Evolutionary conservation across 176 grass and related monocot genomes (phyloP).

Genomic region (Oryza meridionalis): DNA sequence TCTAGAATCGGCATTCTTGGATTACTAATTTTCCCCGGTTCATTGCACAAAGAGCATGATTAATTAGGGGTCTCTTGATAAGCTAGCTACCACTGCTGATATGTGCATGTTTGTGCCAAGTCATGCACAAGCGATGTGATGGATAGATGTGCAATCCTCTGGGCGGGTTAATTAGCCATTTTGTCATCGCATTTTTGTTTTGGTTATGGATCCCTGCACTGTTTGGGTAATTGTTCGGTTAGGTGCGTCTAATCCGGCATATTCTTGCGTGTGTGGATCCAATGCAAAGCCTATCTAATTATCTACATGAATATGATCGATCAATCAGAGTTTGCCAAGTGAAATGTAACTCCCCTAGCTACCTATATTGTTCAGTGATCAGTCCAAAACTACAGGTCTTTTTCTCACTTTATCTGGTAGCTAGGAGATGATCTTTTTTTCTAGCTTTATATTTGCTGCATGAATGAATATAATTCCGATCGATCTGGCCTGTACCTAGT

Average conservation of each 20-base stretch:
- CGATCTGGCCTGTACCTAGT: constrained; percentile 7
- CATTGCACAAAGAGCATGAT: neutral
- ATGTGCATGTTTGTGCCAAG: neutral
- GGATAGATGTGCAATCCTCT: constrained; percentile 17
- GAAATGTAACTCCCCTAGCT: neutral
- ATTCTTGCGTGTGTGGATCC: neutral
- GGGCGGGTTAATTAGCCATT: constrained; percentile 5
- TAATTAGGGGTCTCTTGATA: neutral
- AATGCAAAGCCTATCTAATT: neutral
- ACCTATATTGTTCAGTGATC: neutral
- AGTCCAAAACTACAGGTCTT: neutral
- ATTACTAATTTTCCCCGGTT: neutral
- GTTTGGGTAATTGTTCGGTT: constrained; percentile 8
- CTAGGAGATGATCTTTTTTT: neutral
- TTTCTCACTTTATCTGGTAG: neutral
- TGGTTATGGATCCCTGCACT: neutral
- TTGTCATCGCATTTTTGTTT: neutral
- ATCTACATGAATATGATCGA: neutral
- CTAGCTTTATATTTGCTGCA: neutral
- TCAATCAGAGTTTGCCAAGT: neutral
- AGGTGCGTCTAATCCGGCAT: neutral
- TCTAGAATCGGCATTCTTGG: neutral
- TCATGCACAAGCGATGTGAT: constrained; percentile 19
- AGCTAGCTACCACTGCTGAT: neutral
- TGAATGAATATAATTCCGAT: neutral